These are phyloP conservation scores for Fraxinus cuspidata DNA, from an alignment of 257 asterid species.

Conservation along the genomic window DNA sequence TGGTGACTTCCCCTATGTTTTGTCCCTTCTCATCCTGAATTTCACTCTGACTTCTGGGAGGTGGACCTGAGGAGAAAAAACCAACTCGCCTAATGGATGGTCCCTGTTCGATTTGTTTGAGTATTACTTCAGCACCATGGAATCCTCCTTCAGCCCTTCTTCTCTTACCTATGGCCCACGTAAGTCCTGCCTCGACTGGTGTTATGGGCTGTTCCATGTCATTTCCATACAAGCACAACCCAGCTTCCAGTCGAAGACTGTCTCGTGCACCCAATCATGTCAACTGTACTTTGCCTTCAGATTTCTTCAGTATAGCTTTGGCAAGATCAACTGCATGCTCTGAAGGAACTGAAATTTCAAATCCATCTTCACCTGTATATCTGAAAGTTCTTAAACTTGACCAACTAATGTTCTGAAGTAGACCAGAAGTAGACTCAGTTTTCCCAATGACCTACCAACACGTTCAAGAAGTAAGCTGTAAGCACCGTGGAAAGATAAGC, in stretches of 20 bases:
- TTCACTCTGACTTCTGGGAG: slow-evolving; percentile 92
- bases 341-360: slow-evolving; percentile 92
- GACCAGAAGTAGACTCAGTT: too few species aligned
- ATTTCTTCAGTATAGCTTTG: slow-evolving; percentile 87
- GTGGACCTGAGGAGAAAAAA: slow-evolving; percentile 80
- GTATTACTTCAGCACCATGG: slow-evolving; percentile 87
- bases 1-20: slow-evolving; percentile 85
- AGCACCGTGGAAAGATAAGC: neutral
- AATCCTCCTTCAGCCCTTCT: slow-evolving; percentile 97
- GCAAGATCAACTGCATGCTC: slow-evolving; percentile 90
- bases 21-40: slow-evolving; percentile 79
- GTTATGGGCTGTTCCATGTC: slow-evolving; percentile 98
- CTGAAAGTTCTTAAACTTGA: slow-evolving; percentile 45
- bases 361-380: slow-evolving; percentile 99
- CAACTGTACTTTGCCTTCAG: slow-evolving; percentile 79
- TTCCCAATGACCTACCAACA: neutral
- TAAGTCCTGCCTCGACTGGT: slow-evolving; percentile 93
- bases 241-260: slow-evolving; percentile 98
- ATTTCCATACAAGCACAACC: slow-evolving; percentile 91
- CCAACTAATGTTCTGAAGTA: neutral
- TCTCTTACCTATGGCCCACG: slow-evolving; percentile 98
- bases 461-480: slow-evolving; percentile 5
- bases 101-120: slow-evolving; percentile 76
- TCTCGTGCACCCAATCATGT: slow-evolving; percentile 96
- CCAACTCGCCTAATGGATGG: slow-evolving; percentile 88